Evolutionary conservation across 2,329 filamentous ascomycete species (phyloP), one percentile per base, ranked within the genome.

Genomic region (Colletotrichum eleusines): DNA sequence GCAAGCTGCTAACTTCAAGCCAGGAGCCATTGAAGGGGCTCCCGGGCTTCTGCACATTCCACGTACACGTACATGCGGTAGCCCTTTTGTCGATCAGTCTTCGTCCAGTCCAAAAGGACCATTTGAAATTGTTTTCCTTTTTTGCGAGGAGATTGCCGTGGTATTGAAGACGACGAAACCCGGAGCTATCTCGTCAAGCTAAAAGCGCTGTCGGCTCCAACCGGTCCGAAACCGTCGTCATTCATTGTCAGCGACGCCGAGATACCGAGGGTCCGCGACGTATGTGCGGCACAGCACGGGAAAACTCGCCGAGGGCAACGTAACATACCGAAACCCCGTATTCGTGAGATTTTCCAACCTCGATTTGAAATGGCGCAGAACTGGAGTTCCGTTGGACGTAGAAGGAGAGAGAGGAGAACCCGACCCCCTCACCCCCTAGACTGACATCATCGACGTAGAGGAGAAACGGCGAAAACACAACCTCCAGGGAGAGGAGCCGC

Each of bases 281-380:
- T 26, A 35, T 23, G 12, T 54, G 31, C 31, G 51, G 31, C 20
- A 38, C 35, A 28, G 23, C 23, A 40, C 33, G 23, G 35, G 35
- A 28, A 16, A 26, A 28, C 40, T 3, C 28, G 26, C 28, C 16
- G 16, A 48, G 42, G 26, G 44, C 31, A 61, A 61, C 44, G 31
- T 61, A 20, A 18, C 58, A 61, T 61, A 18, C 58, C 42, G 58
- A 26, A n/a, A 23, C 8, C 16, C 42, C 28, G 58, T 35, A 35
- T 48, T 60, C 7, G 9, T 46, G 42, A 5, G 20, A 38, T 35
- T 48, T 20, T 11, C 11, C 11, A 14, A 18, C 5, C 35, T 20
- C 12, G 42, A 4, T 38, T 38, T 20, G 1, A 48, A 61, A 6
- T 20, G 44, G 51, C 8, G 20, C 31, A 55, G 51, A 38, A 55